Conservation (phyloP, 495 filamentous ascomycete genomes). For the Penicillium psychrofluorescens region DNA sequence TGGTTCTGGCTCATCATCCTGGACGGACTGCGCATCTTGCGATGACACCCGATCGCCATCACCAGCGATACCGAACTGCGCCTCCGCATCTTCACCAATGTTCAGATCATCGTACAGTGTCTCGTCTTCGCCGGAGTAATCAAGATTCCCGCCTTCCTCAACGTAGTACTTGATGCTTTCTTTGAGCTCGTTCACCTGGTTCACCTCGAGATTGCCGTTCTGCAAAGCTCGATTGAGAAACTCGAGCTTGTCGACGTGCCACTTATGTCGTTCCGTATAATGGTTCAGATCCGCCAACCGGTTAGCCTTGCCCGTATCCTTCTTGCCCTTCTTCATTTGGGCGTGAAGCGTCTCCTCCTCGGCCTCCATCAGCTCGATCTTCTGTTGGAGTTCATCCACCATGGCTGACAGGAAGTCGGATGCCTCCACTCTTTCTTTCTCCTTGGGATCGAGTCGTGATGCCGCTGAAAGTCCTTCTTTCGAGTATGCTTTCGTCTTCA, state of each 20-base stretch:
- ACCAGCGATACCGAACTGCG: slow-evolving; percentile 67
- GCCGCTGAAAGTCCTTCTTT: slow-evolving; percentile 91
- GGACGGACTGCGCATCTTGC: slow-evolving; percentile 89
- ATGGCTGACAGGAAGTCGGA: slow-evolving; percentile 75
- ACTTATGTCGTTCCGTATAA: slow-evolving; percentile 88
- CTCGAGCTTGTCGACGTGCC: slow-evolving; percentile 89
- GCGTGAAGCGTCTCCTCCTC: slow-evolving; percentile 82
- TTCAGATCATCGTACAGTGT: slow-evolving; percentile 92
- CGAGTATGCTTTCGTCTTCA: slow-evolving; percentile 99
- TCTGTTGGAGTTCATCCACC: slow-evolving; percentile 90
- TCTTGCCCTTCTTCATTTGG: slow-evolving; percentile 90
- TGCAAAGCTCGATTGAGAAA: slow-evolving; percentile 82
- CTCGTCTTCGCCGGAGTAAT: slow-evolving; percentile 83
- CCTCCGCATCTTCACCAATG: slow-evolving; percentile 81
- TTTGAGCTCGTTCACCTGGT: slow-evolving; percentile 77
- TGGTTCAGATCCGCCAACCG: slow-evolving; percentile 78
- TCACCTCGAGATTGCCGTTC: slow-evolving; percentile 82
- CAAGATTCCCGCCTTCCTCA: slow-evolving; percentile 76
- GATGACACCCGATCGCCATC: slow-evolving; percentile 87
- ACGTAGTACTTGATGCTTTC: slow-evolving; percentile 95
- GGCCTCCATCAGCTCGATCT: slow-evolving; percentile 87
- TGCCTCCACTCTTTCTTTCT: slow-evolving; percentile 83
- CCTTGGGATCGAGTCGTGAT: slow-evolving; percentile 87
- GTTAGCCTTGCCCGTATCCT: slow-evolving; percentile 72
- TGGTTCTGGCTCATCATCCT: slow-evolving; percentile 67